Conservation (phyloP, 768 basidiomycete genomes). For the Brasilioporus rufonigricans region DNA sequence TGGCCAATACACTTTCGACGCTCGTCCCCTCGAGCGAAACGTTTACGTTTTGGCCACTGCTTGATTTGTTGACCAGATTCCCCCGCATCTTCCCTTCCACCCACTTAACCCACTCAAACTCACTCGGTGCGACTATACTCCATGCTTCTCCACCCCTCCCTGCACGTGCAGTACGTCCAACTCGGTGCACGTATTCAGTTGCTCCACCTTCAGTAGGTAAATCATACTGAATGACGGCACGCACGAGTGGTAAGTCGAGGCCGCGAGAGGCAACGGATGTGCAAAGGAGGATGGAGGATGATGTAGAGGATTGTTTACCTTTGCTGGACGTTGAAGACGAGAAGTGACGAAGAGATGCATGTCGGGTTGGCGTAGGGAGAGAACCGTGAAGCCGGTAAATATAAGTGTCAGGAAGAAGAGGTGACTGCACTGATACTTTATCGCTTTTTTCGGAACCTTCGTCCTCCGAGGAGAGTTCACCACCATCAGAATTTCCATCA, state of each 20-base stretch:
- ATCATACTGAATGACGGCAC: constrained; percentile 94
- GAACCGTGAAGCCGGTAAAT: constrained; percentile 94
- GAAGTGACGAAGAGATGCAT: constrained; percentile 82
- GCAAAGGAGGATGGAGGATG: constrained; percentile 80
- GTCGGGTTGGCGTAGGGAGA: constrained; percentile 74
- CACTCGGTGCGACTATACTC: constrained; percentile 86
- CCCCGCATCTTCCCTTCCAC: constrained; percentile 79
- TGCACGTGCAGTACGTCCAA: constrained; percentile 95
- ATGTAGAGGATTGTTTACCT: constrained; percentile 27
- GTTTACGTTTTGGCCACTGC: constrained; percentile 34
- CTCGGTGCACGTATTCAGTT: constrained; percentile 95
- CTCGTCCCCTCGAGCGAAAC: constrained; percentile 56
- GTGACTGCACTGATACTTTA: constrained; percentile 56
- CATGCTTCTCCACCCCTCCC: constrained; percentile 96
- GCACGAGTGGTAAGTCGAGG: constrained; percentile 91
- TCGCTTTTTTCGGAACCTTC: constrained; percentile 28
- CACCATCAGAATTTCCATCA: constrained; percentile 25
- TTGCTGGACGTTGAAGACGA: constrained; percentile 43
- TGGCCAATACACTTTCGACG: constrained; percentile 68
- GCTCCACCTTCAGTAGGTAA: constrained; percentile 96
- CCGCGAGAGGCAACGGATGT: constrained; percentile 99
- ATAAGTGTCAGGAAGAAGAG: constrained; percentile 77
- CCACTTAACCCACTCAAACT: constrained; percentile 89
- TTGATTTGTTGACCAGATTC: constrained; percentile 31
- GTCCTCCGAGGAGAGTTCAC: constrained; percentile 25